Conservation (phyloP, 2,329 filamentous ascomycete genomes). For the Scytalidium sp. region DNA sequence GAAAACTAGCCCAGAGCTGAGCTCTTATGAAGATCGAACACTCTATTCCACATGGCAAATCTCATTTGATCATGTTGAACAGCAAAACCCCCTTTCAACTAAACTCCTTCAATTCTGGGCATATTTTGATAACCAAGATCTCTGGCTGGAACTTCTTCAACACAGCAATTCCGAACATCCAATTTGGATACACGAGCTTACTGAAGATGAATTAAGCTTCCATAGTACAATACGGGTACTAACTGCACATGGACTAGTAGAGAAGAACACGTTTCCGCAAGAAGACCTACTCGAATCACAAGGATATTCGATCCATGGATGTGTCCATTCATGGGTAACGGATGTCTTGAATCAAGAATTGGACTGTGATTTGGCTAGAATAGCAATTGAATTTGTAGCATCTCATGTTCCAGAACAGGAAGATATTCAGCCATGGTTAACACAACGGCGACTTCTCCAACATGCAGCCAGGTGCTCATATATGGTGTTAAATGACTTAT, state of each 20-base stretch:
- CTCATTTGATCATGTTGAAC: constrained; percentile 33
- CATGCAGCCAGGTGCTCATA: constrained; percentile 9
- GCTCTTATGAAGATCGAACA: constrained; percentile 33
- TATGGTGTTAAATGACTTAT: constrained; percentile 12
- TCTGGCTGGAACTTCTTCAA: constrained; percentile 42
- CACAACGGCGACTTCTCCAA: constrained; percentile 13
- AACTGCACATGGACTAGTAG: constrained; percentile 22
- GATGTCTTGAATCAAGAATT: constrained; percentile 6
- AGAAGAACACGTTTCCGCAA: constrained; percentile 14
- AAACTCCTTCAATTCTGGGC: constrained; percentile 38
- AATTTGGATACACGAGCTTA: constrained; percentile 15
- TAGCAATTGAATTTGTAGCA: constrained; percentile 14
- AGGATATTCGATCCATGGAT: constrained; percentile 11
- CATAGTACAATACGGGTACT: constrained; percentile 27
- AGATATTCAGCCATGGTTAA: constrained; percentile 2
- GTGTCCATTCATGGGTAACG: constrained; percentile 9
- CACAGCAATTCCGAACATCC: constrained; percentile 14
- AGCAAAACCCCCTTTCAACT: constrained; percentile 20
- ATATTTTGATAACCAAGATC: constrained; percentile 39
- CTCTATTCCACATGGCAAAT: constrained; percentile 38
- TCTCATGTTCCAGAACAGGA: constrained; percentile 3
- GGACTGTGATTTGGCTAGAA: constrained; percentile 7
- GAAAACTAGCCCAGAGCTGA: constrained; percentile 27
- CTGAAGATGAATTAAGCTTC: constrained; percentile 16
- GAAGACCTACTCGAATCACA: constrained; percentile 1